Percentiles rank a stretch among this genome's conserved stretches.
Evolutionary conservation across 1,139 yeast species (phyloP).

Genomic region (Sugiyamaella japonica): DNA sequence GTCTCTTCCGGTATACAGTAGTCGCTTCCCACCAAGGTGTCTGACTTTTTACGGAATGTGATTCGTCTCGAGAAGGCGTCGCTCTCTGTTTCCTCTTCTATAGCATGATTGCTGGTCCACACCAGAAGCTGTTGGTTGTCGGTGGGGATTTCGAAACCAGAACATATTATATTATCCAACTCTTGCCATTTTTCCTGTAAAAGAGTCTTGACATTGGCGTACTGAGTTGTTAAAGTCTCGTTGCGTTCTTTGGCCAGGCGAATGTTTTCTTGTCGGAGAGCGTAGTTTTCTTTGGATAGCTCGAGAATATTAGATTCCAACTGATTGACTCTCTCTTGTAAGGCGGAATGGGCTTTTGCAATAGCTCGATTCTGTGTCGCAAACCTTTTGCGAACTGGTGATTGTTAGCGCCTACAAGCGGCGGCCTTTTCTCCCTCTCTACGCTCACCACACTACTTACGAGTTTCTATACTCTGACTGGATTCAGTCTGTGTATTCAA

Average conservation of each 20-base stretch:
- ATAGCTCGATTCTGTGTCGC: conserved; percentile 34
- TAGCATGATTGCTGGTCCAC: conserved; percentile 1
- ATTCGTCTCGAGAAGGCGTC: conserved; percentile 5
- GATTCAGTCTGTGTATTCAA: conserved; percentile 24
- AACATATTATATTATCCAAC: conserved; percentile 17
- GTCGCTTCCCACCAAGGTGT: conserved; percentile 3
- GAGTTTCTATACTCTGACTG: conserved; percentile 29
- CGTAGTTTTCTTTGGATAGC: conserved; percentile 31
- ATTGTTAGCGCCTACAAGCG: background rate
- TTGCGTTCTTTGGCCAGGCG: conserved; percentile 20
- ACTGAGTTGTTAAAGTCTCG: conserved; percentile 12
- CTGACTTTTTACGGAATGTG: conserved; percentile 16
- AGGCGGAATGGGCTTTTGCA: conserved; percentile 32
- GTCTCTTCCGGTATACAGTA: conserved; percentile 22
- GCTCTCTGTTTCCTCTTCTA: conserved; percentile 1
- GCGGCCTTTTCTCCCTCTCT: background rate
- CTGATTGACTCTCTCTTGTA: conserved; percentile 30
- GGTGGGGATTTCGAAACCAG: conserved; percentile 12
- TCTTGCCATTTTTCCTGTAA: conserved; percentile 22
- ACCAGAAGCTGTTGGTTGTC: conserved; percentile 3
- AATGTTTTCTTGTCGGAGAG: conserved; percentile 28
- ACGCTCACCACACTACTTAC: conserved; percentile 5
- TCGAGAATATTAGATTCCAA: conserved; percentile 28
- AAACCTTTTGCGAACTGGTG: conserved; percentile 26
- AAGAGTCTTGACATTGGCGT: conserved; percentile 12